Base-by-base conservation (phyloP, 129 eudicot genomes). In the Flaveria trinervia region DNA sequence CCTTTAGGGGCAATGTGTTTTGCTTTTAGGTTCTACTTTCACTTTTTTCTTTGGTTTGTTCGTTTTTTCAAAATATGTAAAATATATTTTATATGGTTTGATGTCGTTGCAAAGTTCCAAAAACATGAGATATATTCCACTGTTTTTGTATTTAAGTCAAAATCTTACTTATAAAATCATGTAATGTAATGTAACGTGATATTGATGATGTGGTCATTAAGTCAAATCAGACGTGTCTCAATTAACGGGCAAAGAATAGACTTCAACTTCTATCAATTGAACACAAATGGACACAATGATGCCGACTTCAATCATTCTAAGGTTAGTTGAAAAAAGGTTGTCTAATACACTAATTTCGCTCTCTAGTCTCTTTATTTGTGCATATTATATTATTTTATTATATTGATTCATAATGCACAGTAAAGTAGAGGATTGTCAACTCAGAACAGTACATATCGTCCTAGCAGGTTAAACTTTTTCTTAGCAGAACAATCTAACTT, bases 31-130 rank as follows among this genome's bases (percentile, higher is more conserved):
- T 76, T 54, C 61, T 7, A 59, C 33, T 48, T 70, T 48, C 43
- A 28, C 57, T 73, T 65, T 17, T 28, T 66, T 67, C 72, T 51
- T 79, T 60, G 16, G 11, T 65, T 43, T 72, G 11, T 62, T 79
- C 5, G 9, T 15, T 52, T 73, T 13, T 50, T 41, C 20, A 50
- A 43, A 55, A 46, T 74, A 80, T 80, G 84, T 80, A 67, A 44
- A 73, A 74, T 74, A 74, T 74, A 66, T 28, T 74, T 18, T n/a
- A 80, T 52, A 45, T 67, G 62, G 75, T 80, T 80, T 80, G 13
- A 48, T 36, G 30, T 66, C 30, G 22, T n/a, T 14, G 66, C 68
- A 62, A 51, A 41, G 6, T 26, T 30, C 17, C 26, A 22, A 51
- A 50, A 80, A 52, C 50, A 14, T 60, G 43, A 12, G 26, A 16